phyloP scores from a whole-genome alignment of 805 yeast species.

The Danielozyma ontarioensis region DNA sequence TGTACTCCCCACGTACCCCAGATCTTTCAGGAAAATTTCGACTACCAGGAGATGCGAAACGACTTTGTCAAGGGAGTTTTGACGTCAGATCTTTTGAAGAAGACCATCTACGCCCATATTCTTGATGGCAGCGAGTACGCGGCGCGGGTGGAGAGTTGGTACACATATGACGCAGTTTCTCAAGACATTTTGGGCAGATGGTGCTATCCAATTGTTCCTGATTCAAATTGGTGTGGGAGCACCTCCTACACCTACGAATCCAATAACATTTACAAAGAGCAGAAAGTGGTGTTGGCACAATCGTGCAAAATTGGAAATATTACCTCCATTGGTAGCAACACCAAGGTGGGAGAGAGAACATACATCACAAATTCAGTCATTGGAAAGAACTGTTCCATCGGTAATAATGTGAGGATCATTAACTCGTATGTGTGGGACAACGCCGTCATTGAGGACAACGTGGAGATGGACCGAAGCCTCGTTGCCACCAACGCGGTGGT shows the following conservation, averaged over 20 bases:
- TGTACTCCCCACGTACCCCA: slow-evolving; percentile 94
- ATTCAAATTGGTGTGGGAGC: slow-evolving; percentile 65
- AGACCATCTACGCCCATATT: slow-evolving; percentile 84
- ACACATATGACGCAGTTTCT: slow-evolving; percentile 85
- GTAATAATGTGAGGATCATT: slow-evolving; percentile 63
- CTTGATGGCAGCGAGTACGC: slow-evolving; percentile 74
- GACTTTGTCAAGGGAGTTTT: slow-evolving; percentile 91
- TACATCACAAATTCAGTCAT: slow-evolving; percentile 64
- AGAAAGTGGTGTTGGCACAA: slow-evolving; percentile 84
- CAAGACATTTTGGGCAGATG: slow-evolving; percentile 89
- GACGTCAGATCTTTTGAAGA: slow-evolving; percentile 83
- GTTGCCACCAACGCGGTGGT: slow-evolving; percentile 63
- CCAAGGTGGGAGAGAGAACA: slow-evolving; percentile 74
- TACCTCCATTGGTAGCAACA: slow-evolving; percentile 75
- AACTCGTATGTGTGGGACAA: slow-evolving; percentile 89
- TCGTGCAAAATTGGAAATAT: slow-evolving; percentile 80
- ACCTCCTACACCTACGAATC: slow-evolving; percentile 77
- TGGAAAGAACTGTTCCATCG: slow-evolving; percentile 84
- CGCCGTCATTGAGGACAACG: slow-evolving; percentile 63
- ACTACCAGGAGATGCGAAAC: slow-evolving; percentile 77
- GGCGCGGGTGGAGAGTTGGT: slow-evolving; percentile 93
- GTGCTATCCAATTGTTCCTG: slow-evolving; percentile 90
- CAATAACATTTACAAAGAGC: slow-evolving; percentile 85
- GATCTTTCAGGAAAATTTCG: slow-evolving; percentile 93
- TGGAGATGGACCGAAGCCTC: slow-evolving; percentile 55